phyloP scores from a whole-genome alignment of 73 alveolate genomes.

The Paraurostyla sp. region DNA sequence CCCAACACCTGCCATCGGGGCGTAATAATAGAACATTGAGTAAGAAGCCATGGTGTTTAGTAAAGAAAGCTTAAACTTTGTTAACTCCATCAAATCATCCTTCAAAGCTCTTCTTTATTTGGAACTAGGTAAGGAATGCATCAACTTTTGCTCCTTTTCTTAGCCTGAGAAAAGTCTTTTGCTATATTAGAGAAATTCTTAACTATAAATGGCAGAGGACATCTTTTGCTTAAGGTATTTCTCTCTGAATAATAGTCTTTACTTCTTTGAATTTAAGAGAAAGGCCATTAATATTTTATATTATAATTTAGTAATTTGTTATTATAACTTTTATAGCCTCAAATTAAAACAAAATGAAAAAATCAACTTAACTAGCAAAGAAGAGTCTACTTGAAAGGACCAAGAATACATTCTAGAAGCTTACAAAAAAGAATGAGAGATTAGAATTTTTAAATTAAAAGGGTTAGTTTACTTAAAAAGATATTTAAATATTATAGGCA shows the following conservation, averaged over 20 bases:
- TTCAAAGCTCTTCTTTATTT: not conserved
- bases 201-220: not conserved
- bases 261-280: slow-evolving; percentile 8
- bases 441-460: too few species aligned
- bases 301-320: not conserved
- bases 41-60: slow-evolving; percentile 64
- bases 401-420: too few species aligned
- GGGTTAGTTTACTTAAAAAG: too few species aligned
- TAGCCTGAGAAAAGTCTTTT: not conserved
- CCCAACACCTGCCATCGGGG: slow-evolving; percentile 58
- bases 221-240: not conserved
- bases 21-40: slow-evolving; percentile 62
- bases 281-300: slow-evolving; percentile 40
- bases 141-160: not conserved
- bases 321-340: not conserved
- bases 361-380: too few species aligned
- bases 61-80: slow-evolving; percentile 69
- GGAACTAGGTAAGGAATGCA: not conserved
- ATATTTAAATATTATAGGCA: too few species aligned
- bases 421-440: too few species aligned
- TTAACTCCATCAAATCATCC: slow-evolving; percentile 60
- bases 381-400: too few species aligned
- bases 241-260: not conserved
- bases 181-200: not conserved
- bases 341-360: too few species aligned